Evolutionary conservation across 23 red algal species (phyloP), one percentile per base, ranked within the genome.

Genomic region (Gracilariopsis chorda): DNA sequence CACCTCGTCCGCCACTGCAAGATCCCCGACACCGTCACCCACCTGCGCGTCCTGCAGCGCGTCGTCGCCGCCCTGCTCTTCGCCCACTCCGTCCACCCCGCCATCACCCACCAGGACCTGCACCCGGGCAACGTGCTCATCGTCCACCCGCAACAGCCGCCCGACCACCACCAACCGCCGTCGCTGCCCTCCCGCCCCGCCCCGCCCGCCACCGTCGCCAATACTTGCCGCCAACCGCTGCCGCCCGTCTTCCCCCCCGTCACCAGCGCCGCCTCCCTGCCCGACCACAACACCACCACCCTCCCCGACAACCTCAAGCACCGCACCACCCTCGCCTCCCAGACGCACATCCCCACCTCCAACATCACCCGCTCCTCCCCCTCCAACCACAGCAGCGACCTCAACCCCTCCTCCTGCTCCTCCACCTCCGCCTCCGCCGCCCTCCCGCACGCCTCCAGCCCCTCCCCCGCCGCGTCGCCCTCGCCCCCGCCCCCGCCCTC

Each of bases 41-140:
- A 89, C 34, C 45, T 89, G 17, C 65, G 65, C 58, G 85, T 89
- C 64, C 34, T 89, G 68, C 32, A 89, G 43, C 85, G 83, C 51
- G 48, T 89, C 44, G 85, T 89, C 33, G 85, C 85, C 51, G 85
- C 85, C 34, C 34, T 89, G 46, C 17, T 89, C 28, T 77, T 72
- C 36, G 85, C 85, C 3, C 85, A 77, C 12, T 21, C 27, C 48
- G 34, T 89, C 9, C 29, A 73, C 33, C 67, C 67, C 6, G 16
- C 40, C 52, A 60, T 89, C 70, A 77, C 85, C 28, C 85, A 89
- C 85, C 85, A 89, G 39, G 65, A 89, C 57, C 23, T 89, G 49
- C 85, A 89, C 33, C 85, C 85, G 4, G 85, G 46, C 33, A 89
- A 89, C 46, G 69, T 89, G 40, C 70, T 89, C 24, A 67, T 89